Conservation (phyloP, 345 rosid species). For the Linum usitatissimum region DNA sequence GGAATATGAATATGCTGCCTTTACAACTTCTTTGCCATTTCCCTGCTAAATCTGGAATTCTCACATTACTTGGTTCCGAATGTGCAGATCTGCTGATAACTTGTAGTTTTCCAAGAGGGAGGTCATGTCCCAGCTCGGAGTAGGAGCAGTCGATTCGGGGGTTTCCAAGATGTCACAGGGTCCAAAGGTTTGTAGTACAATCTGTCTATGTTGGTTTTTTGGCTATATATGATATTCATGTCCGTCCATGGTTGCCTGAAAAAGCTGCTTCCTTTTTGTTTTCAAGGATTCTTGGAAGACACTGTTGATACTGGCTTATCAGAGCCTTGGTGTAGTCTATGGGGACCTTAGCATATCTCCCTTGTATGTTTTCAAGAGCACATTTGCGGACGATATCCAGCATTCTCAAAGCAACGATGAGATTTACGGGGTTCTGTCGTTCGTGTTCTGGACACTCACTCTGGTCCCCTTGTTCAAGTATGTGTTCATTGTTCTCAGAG, state of each 20-base stretch:
- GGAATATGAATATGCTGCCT: conserved; percentile 1
- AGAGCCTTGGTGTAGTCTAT: conserved; percentile 4
- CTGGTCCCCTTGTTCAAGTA: neutral
- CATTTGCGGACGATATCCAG: conserved; percentile 2
- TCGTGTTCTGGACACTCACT: conserved; percentile 2
- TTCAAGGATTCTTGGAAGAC: neutral
- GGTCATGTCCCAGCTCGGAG: conserved; percentile 13
- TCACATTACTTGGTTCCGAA: conserved; percentile 9
- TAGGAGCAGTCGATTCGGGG: conserved; percentile 46
- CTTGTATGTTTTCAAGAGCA: neutral
- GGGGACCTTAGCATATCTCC: conserved; percentile 3
- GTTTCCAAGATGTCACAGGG: conserved; percentile 49
- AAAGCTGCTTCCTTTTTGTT: conserved; percentile 3
- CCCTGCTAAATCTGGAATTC: neutral
- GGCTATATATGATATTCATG: neutral
- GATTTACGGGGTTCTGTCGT: neutral
- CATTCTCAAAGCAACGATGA: neutral
- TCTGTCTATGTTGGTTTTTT: conserved; percentile 5
- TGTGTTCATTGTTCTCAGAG: conserved; percentile 6
- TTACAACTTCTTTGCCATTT: conserved; percentile 13
- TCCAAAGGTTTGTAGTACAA: conserved; percentile 50
- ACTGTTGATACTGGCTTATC: neutral
- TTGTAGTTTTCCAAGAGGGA: conserved; percentile 1
- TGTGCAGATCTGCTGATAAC: neutral
- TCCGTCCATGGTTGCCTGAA: neutral